Percentiles rank a stretch among this genome's conserved stretches.
phyloP scores from a whole-genome alignment of 2,329 filamentous ascomycete species.

The Thermothelomyces thermophilus region DNA sequence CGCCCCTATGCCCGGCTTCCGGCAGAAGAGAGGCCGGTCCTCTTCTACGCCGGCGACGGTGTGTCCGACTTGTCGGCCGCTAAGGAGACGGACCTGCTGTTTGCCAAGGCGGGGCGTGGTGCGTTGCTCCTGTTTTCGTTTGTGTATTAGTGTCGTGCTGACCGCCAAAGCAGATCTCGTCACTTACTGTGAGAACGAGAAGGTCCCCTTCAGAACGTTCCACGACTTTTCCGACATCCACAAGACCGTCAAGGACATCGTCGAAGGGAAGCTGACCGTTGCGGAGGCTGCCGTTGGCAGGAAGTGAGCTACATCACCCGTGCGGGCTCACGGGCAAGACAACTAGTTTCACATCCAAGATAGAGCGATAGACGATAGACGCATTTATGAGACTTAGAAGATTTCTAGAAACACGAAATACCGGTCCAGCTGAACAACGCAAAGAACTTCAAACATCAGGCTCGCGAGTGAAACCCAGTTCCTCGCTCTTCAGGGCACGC shows the following conservation, averaged over 20 bases:
- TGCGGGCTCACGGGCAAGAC: background rate
- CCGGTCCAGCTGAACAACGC: no score
- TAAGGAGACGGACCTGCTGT: conserved; percentile 84
- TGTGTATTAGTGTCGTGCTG: conserved; percentile 13
- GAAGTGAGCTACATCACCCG: conserved; percentile 6
- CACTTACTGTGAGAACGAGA: conserved; percentile 74
- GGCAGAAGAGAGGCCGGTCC: conserved; percentile 60
- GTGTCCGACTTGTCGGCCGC: conserved; percentile 90
- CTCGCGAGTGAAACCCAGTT: conserved; percentile 16
- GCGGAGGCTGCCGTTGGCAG: conserved; percentile 24
- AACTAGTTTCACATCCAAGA: background rate
- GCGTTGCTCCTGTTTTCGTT: conserved; percentile 26
- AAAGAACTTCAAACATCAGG: background rate
- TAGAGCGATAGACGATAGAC: conserved; percentile 13
- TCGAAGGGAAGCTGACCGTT: conserved; percentile 21
- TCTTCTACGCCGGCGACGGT: conserved; percentile 94
- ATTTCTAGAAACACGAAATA: background rate
- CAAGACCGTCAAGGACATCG: conserved; percentile 24
- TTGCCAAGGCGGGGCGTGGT: conserved; percentile 88
- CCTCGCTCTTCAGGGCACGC: no score
- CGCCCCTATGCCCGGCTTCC: conserved; percentile 75
- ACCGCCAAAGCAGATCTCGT: conserved; percentile 61
- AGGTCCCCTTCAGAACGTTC: conserved; percentile 83
- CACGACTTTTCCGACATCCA: conserved; percentile 63
- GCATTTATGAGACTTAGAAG: background rate